A percentile compares a stretch with the other conserved stretches of the same genome.
These are phyloP conservation scores for Penicillium goetzii DNA, from an alignment of 495 filamentous ascomycete genomes.

Conservation along the genomic window DNA sequence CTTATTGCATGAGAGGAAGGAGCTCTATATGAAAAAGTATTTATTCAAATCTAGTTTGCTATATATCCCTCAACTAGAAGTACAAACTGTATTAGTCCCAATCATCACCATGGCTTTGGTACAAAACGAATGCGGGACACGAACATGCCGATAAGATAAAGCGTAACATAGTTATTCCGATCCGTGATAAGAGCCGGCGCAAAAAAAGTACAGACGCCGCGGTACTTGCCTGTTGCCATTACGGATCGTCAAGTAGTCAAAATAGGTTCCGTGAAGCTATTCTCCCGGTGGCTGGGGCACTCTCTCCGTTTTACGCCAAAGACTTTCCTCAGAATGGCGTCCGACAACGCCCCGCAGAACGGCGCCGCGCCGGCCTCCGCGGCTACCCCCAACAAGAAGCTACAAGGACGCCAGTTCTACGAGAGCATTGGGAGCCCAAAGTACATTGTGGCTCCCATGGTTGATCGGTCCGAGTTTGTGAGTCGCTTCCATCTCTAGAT, in stretches of 20 bases:
- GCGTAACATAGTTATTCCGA: slow-evolving; percentile 32
- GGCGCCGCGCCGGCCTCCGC: slow-evolving; percentile 22
- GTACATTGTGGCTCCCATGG: slow-evolving; percentile 93
- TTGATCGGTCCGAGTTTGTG: slow-evolving; percentile 97
- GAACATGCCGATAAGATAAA: slow-evolving; percentile 35
- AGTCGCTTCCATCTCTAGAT: slow-evolving; percentile 33
- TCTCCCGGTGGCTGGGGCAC: slow-evolving; percentile 39
- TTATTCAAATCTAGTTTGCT: neutral
- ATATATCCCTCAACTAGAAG: neutral
- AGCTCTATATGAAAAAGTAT: no score
- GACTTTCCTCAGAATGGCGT: slow-evolving; percentile 34
- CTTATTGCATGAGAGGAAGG: no score
- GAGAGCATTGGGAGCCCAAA: slow-evolving; percentile 90
- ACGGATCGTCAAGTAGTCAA: slow-evolving; percentile 22
- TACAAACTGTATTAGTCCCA: neutral
- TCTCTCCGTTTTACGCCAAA: slow-evolving; percentile 13
- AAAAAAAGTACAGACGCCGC: slow-evolving; percentile 26
- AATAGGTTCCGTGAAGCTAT: slow-evolving; percentile 39
- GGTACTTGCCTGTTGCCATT: slow-evolving; percentile 9
- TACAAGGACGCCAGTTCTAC: slow-evolving; percentile 87
- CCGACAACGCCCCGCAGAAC: slow-evolving; percentile 28
- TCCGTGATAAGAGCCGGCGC: slow-evolving; percentile 29
- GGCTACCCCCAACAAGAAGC: slow-evolving; percentile 52
- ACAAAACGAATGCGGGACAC: neutral
- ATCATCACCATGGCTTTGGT: neutral